Percentiles rank a stretch among this genome's conserved stretches.
phyloP scores from a whole-genome alignment of 257 asterid genomes.

The Lantana camara region DNA sequence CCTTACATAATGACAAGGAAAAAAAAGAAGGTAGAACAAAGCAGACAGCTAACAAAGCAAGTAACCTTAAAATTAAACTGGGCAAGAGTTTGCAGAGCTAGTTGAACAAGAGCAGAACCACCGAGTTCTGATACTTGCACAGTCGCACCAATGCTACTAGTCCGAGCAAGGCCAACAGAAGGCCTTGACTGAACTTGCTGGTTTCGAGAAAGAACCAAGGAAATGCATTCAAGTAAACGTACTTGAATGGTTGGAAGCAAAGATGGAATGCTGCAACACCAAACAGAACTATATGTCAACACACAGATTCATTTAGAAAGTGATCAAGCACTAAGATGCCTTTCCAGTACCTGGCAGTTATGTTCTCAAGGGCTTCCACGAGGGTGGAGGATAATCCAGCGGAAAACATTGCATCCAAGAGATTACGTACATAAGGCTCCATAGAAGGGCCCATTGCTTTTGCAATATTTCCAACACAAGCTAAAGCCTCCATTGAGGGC shows the following conservation, averaged over 20 bases:
- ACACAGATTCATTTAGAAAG: constrained; percentile 20
- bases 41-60: constrained; percentile 14
- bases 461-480: constrained; percentile 98
- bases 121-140: constrained; percentile 77
- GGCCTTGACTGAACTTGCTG: constrained; percentile 74
- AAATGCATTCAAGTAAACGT: constrained; percentile 89
- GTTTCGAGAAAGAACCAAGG: constrained; percentile 77
- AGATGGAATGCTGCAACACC: constrained; percentile 78
- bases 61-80: constrained; percentile 84
- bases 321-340: constrained; percentile 22
- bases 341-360: constrained; percentile 67
- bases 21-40: constrained; percentile 8
- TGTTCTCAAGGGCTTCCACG: constrained; percentile 86
- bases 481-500: constrained; percentile 94
- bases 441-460: constrained; percentile 92
- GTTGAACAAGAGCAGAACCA: constrained; percentile 91
- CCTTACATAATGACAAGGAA: constrained; percentile 6
- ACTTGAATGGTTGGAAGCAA: constrained; percentile 87
- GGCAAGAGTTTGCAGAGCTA: constrained; percentile 92
- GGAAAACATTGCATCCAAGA: constrained; percentile 96
- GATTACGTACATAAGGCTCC: constrained; percentile 88
- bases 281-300: constrained; percentile 31
- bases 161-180: constrained; percentile 52
- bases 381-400: constrained; percentile 80
- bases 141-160: constrained; percentile 57